A percentile compares a stretch with the other conserved stretches of the same genome.
Evolutionary conservation across 306 rosid genomes (phyloP).

Genomic region (Mimosa pudica): DNA sequence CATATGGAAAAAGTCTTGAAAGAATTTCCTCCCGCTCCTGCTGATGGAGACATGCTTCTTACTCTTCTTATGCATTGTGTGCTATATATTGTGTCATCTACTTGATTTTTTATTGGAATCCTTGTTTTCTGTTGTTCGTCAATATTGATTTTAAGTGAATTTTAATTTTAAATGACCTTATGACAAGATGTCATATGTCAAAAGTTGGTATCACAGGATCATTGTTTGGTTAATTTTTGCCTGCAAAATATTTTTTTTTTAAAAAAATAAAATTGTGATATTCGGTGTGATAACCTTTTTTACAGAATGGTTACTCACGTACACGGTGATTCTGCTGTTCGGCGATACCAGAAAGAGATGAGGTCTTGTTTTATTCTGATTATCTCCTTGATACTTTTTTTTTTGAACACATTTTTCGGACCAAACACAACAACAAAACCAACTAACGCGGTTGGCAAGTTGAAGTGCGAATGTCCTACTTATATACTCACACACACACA

Average conservation of each 20-base stretch:
- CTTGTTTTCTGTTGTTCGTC: constrained; percentile 27
- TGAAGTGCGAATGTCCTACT: too few species aligned
- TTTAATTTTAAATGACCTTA: constrained; percentile 9
- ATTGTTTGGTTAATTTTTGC: constrained; percentile 17
- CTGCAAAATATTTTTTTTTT: background rate
- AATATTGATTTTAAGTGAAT: constrained; percentile 10
- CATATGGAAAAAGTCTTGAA: constrained; percentile 69
- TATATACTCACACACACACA: too few species aligned
- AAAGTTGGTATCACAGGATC: constrained; percentile 23
- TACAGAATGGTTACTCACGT: constrained; percentile 96
- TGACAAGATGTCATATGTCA: constrained; percentile 20
- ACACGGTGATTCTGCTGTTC: constrained; percentile 79
- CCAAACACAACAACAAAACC: too few species aligned
- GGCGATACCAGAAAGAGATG: constrained; percentile 87
- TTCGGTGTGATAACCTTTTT: constrained; percentile 54
- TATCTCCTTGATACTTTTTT: constrained; percentile 12
- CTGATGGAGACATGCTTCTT: constrained; percentile 66
- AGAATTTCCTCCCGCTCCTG: constrained; percentile 65
- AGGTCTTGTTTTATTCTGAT: constrained; percentile 52
- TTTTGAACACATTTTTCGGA: too few species aligned
- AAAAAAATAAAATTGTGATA: background rate
- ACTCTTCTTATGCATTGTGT: constrained; percentile 16
- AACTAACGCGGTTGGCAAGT: too few species aligned
- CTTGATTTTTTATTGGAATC: background rate
- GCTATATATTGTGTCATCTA: constrained; percentile 24